phyloP scores from a whole-genome alignment of 768 basidiomycete genomes.

The Tylopilus felleus region DNA sequence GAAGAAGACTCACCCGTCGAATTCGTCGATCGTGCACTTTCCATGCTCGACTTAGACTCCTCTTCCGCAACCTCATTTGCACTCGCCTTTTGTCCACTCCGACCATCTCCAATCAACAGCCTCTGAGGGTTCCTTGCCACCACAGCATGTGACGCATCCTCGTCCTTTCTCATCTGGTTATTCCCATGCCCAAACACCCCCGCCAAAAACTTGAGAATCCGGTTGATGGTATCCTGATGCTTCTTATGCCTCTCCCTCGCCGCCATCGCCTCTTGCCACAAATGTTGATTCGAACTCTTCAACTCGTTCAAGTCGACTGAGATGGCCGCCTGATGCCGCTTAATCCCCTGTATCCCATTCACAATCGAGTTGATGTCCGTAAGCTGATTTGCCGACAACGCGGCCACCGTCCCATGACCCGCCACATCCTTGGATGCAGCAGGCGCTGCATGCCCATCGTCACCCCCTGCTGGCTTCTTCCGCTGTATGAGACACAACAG shows the following conservation, averaged over 20 bases:
- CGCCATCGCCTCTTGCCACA: constrained; percentile 88
- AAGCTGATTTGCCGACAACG: constrained; percentile 46
- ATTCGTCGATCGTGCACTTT: constrained; percentile 22
- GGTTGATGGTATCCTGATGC: constrained; percentile 93
- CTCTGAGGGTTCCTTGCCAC: constrained; percentile 50
- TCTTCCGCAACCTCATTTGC: constrained; percentile 41
- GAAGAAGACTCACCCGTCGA: constrained; percentile 7
- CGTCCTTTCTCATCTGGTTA: constrained; percentile 36
- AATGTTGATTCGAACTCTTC: constrained; percentile 77
- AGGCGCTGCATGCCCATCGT: constrained; percentile 26
- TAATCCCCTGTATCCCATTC: constrained; percentile 80
- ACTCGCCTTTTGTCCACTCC: constrained; percentile 36
- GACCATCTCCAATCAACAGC: constrained; percentile 64
- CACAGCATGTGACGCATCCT: constrained; percentile 39
- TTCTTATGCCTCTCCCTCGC: constrained; percentile 81
- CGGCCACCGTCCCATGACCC: constrained; percentile 15
- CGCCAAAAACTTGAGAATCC: constrained; percentile 92
- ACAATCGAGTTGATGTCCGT: constrained; percentile 79
- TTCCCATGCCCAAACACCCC: constrained; percentile 74
- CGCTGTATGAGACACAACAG: constrained; percentile 84
- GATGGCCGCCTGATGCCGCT: constrained; percentile 78
- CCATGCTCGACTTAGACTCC: constrained; percentile 30
- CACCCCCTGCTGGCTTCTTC: constrained; percentile 50
- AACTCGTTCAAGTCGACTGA: constrained; percentile 85
- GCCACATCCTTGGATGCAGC: constrained; percentile 12